Conservation (phyloP, 345 rosid species). For the Lumnitzera littorea region DNA sequence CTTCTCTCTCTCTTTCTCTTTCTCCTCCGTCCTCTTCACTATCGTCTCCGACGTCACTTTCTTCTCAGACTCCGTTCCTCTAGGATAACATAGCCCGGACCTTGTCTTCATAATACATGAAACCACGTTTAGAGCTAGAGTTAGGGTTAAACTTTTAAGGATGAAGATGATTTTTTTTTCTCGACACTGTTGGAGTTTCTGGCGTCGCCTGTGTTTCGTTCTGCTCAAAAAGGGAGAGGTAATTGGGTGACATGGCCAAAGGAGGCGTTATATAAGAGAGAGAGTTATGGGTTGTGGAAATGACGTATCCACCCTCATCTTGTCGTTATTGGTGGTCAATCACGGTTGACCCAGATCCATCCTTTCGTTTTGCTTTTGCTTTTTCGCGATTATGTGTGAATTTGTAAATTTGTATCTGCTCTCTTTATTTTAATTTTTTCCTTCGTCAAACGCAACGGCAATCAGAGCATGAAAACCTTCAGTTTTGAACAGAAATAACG, state of each 20-base stretch:
- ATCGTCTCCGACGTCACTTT: not conserved
- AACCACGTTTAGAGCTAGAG: no score
- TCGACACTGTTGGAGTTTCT: not conserved
- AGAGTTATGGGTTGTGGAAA: not conserved
- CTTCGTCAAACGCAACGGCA: not conserved
- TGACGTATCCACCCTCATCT: slow-evolving; percentile 2
- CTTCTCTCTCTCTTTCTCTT: not conserved
- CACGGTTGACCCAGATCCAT: slow-evolving; percentile 19
- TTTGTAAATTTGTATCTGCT: no score
- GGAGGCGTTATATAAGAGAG: slow-evolving; percentile 1
- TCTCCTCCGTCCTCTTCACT: not conserved
- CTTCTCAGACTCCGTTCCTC: not conserved
- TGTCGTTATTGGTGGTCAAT: slow-evolving; percentile 14
- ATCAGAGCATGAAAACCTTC: not conserved
- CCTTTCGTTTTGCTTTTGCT: slow-evolving; percentile 1
- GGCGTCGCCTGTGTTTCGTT: not conserved
- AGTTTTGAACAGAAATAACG: not conserved
- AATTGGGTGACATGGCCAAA: slow-evolving; percentile 2
- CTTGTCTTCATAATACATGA: slow-evolving; percentile 16
- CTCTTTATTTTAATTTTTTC: not conserved
- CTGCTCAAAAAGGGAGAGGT: not conserved
- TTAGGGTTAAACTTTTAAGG: no score
- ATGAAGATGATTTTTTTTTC: no score
- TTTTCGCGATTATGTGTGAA: no score
- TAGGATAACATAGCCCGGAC: slow-evolving; percentile 8